These are phyloP conservation scores for Leccinum boreale DNA, from an alignment of 768 basidiomycete species.

Conservation along the genomic window DNA sequence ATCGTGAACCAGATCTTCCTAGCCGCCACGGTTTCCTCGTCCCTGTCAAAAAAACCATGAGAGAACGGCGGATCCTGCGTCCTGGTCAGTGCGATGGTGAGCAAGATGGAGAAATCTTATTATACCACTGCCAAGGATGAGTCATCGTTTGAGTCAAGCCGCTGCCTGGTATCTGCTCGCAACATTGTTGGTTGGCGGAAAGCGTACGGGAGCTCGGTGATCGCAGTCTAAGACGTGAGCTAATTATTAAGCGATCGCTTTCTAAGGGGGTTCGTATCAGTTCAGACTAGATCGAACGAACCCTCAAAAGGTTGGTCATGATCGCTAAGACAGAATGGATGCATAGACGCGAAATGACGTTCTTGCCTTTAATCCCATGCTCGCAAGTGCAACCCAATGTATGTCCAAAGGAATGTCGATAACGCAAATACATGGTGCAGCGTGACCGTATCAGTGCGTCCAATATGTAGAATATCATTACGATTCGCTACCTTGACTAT, in stretches of 20 bases:
- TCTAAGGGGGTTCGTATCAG: background rate
- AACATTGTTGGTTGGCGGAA: background rate
- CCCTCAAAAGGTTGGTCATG: background rate
- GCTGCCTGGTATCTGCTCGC: background rate
- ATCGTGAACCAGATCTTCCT: slow-evolving; percentile 42
- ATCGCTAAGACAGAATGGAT: background rate
- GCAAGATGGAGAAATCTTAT: background rate
- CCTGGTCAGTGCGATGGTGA: slow-evolving; percentile 4
- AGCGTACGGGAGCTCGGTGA: background rate
- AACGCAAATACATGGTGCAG: slow-evolving; percentile 21
- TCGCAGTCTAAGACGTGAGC: background rate
- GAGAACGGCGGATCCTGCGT: slow-evolving; percentile 26
- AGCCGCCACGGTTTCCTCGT: slow-evolving; percentile 26
- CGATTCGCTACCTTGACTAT: slow-evolving; percentile 27
- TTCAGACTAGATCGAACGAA: background rate
- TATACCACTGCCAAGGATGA: slow-evolving; percentile 12
- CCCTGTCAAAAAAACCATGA: slow-evolving; percentile 28
- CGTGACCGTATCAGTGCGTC: slow-evolving; percentile 24
- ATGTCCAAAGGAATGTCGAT: slow-evolving; percentile 25
- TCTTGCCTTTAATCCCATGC: background rate
- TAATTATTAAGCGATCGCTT: slow-evolving; percentile 19
- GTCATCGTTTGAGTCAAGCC: background rate
- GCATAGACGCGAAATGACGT: background rate
- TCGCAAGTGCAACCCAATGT: slow-evolving; percentile 1
- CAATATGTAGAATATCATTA: slow-evolving; percentile 32